Percentiles rank a stretch among this genome's conserved stretches.
phyloP scores from a whole-genome alignment of 148 eudicot species.

The Nepenthes mirabilis region DNA sequence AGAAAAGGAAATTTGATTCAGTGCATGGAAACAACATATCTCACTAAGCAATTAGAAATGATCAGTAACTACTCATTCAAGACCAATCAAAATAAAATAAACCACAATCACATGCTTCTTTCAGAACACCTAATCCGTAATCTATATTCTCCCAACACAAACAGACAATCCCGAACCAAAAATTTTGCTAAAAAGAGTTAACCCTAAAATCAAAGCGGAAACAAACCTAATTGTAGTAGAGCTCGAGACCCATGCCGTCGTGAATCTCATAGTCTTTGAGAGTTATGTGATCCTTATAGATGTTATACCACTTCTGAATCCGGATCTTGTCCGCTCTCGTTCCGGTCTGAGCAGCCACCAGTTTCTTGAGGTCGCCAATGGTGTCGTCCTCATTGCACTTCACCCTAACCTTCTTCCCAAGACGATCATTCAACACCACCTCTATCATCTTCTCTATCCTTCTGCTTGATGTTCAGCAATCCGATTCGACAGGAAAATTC shows the following conservation, averaged over 20 bases:
- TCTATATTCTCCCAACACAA: too few relatives aligned
- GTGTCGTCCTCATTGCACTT: conserved; percentile 97
- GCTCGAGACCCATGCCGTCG: conserved; percentile 98
- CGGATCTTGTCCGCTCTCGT: conserved; percentile 81
- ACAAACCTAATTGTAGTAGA: conserved; percentile 64
- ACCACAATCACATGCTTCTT: too few relatives aligned
- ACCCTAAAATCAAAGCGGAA: background rate
- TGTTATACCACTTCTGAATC: conserved; percentile 93
- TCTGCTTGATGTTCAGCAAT: too few relatives aligned
- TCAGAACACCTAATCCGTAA: too few relatives aligned
- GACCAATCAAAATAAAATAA: too few relatives aligned
- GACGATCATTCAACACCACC: conserved; percentile 58
- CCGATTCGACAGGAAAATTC: too few relatives aligned
- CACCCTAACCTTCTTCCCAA: conserved; percentile 79
- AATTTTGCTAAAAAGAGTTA: too few relatives aligned
- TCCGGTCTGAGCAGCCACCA: conserved; percentile 89
- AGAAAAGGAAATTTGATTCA: too few relatives aligned
- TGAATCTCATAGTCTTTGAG: conserved; percentile 85
- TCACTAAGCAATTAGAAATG: too few relatives aligned
- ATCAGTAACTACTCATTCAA: too few relatives aligned
- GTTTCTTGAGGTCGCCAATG: conserved; percentile 86
- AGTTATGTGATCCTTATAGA: conserved; percentile 90
- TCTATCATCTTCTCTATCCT: conserved; percentile 40
- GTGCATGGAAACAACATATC: too few relatives aligned
- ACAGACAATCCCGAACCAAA: too few relatives aligned